Evolutionary conservation across 257 asterid genomes (phyloP).

Genomic region (Capsicum baccatum): DNA sequence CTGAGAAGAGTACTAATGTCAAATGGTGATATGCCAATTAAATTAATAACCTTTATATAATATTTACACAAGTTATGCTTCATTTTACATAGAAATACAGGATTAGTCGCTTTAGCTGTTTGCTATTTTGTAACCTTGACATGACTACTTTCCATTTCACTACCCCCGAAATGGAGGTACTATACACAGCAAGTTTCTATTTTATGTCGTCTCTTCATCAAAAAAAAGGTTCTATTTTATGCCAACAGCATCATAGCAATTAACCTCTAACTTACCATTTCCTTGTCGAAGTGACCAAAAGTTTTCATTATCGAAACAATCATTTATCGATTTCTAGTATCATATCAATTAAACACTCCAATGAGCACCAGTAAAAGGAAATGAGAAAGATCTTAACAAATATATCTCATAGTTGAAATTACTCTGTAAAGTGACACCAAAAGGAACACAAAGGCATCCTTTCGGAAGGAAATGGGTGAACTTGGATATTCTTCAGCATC

Average conservation of each 20-base stretch:
- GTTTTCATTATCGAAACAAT: neutral
- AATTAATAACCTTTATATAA: neutral
- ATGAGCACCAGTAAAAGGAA: neutral
- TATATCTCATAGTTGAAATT: slow-evolving; percentile 3
- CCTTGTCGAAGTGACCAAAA: slow-evolving; percentile 4
- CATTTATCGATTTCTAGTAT: neutral
- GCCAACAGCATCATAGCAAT: neutral
- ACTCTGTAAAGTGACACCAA: neutral
- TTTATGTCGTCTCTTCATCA: too few species aligned
- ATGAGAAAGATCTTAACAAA: neutral
- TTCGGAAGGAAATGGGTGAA: neutral
- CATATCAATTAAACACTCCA: neutral
- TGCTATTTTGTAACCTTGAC: slow-evolving; percentile 2
- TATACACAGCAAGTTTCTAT: neutral
- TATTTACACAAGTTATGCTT: neutral
- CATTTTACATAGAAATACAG: slow-evolving; percentile 7
- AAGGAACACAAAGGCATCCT: slow-evolving; percentile 10
- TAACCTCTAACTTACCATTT: slow-evolving; percentile 7
- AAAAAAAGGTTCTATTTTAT: neutral
- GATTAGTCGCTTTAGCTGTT: neutral
- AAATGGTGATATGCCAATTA: neutral
- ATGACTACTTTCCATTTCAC: neutral
- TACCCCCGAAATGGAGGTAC: neutral
- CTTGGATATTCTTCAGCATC: neutral
- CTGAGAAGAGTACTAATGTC: neutral